phyloP scores from a whole-genome alignment of 108 stramenopile genomes.

The Seminavis robusta region DNA sequence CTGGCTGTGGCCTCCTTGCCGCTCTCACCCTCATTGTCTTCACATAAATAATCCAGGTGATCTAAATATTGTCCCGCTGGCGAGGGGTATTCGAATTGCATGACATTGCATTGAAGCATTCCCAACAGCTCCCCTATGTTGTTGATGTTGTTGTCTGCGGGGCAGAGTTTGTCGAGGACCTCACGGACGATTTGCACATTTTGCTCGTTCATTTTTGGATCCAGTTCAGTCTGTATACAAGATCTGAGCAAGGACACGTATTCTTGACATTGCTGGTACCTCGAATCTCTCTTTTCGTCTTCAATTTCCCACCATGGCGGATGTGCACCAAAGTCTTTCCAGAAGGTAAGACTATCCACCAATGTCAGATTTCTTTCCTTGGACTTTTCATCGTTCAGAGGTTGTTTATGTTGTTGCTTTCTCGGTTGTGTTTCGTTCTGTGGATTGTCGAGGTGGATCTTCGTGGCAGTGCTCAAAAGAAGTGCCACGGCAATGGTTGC shows the following conservation, averaged over 20 bases:
- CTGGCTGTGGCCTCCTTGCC: background rate
- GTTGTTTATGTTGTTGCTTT: background rate
- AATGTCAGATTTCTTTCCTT: background rate
- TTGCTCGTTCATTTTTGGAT: background rate
- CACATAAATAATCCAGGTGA: too few relatives aligned
- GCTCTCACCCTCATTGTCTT: background rate
- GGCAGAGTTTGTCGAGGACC: background rate
- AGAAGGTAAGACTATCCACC: background rate
- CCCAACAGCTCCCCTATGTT: constrained; percentile 11
- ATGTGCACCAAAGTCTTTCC: constrained; percentile 27
- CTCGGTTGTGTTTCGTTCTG: background rate
- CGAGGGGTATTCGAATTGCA: constrained; percentile 19
- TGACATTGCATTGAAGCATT: constrained; percentile 30
- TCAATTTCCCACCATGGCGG: constrained; percentile 23
- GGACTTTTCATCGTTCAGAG: background rate
- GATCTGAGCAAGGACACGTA: too few relatives aligned
- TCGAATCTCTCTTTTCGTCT: background rate
- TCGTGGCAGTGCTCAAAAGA: background rate
- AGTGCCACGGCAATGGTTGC: too few relatives aligned
- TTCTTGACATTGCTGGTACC: too few relatives aligned
- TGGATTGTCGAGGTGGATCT: background rate
- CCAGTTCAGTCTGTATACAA: background rate
- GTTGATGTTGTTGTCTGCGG: constrained; percentile 4
- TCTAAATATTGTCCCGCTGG: constrained; percentile 12
- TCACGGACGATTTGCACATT: too few relatives aligned